Evolutionary conservation across 495 filamentous ascomycete species (phyloP).

Genomic region (Aspergillus heteromorphus): DNA sequence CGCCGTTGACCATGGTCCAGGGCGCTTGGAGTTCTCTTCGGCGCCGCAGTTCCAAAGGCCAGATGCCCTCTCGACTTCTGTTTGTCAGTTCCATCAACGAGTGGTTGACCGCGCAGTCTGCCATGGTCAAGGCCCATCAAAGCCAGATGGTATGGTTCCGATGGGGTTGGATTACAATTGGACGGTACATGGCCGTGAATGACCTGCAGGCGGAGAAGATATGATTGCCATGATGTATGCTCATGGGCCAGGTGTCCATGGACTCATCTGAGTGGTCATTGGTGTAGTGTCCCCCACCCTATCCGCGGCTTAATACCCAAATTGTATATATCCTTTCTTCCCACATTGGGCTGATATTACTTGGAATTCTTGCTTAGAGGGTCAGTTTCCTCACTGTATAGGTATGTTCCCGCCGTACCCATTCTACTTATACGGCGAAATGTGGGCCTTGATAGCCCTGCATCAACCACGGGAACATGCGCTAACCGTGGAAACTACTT

Average conservation of each 20-base stretch:
- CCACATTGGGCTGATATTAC: background rate
- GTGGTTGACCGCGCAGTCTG: constrained; percentile 65
- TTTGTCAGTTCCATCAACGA: constrained; percentile 61
- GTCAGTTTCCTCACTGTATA: background rate
- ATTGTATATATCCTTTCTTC: background rate
- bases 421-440: background rate
- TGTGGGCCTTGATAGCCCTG: background rate
- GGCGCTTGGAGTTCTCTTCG: constrained; percentile 35
- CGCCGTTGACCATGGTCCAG: constrained; percentile 54
- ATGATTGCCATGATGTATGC: background rate
- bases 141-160: constrained; percentile 99
- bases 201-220: constrained; percentile 65
- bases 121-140: constrained; percentile 82
- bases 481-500: background rate
- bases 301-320: background rate
- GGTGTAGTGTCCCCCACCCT: background rate
- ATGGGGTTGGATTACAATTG: constrained; percentile 89
- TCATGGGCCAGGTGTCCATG: background rate
- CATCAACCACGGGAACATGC: background rate
- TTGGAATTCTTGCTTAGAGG: background rate
- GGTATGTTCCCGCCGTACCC: background rate
- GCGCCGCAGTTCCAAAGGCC: constrained; percentile 27
- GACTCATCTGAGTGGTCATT: background rate
- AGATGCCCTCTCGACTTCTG: constrained; percentile 50
- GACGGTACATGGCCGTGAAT: constrained; percentile 94